A percentile compares a stretch with the other conserved stretches of the same genome.
phyloP scores from a whole-genome alignment of 2,329 filamentous ascomycete genomes.

The Nemania bipapillata region DNA sequence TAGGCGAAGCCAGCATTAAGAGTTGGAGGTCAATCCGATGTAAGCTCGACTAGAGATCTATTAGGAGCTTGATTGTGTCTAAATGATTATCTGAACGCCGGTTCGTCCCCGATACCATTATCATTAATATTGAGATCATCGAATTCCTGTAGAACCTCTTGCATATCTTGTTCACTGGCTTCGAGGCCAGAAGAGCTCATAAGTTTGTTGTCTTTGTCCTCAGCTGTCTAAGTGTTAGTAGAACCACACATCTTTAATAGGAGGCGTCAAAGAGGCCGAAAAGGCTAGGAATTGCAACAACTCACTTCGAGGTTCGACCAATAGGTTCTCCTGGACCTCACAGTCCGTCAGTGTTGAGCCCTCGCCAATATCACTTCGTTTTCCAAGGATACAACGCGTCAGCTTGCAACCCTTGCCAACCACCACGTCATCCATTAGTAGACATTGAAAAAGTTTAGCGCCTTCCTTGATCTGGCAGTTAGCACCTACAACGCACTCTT shows the following conservation, averaged over 20 bases:
- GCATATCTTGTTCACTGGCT: conserved; percentile 70
- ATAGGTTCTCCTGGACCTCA: conserved; percentile 88
- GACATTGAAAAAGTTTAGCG: conserved; percentile 85
- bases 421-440: conserved; percentile 91
- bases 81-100: conserved; percentile 17
- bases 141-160: conserved; percentile 55
- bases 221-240: conserved; percentile 59
- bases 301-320: conserved; percentile 82
- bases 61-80: background rate
- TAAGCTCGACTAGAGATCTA: background rate
- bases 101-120: conserved; percentile 10
- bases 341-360: conserved; percentile 84
- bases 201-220: conserved; percentile 74
- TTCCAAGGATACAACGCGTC: conserved; percentile 86
- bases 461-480: conserved; percentile 87
- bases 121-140: conserved; percentile 44
- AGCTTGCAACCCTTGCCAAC: conserved; percentile 86
- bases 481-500: conserved; percentile 87
- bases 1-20: background rate
- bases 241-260: conserved; percentile 20
- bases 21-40: background rate
- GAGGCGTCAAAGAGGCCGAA: background rate
- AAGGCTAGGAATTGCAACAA: conserved; percentile 40
- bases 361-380: conserved; percentile 83
- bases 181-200: conserved; percentile 75